Evolutionary conservation across 208 protist genomes (phyloP).

Genomic region (Trypanosomatidae sp.): DNA sequence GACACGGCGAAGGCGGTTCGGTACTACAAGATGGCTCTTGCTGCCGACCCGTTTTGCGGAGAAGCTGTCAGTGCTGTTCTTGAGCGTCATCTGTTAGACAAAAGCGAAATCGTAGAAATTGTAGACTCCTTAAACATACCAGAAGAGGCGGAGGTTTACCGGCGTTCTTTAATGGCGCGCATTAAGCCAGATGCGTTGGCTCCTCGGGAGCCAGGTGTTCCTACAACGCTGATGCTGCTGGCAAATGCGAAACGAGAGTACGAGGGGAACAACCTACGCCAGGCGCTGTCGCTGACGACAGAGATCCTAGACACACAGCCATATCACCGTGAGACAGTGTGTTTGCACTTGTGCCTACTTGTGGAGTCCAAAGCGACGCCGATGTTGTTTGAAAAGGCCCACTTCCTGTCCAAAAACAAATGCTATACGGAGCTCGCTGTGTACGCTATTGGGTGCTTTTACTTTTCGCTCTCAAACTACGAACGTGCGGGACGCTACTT

Average conservation of each 20-base stretch:
- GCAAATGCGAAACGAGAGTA: conserved; percentile 56
- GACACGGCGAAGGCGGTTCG: conserved; percentile 55
- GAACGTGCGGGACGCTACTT: conserved; percentile 90
- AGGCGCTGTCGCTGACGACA: conserved; percentile 54
- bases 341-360: conserved; percentile 72
- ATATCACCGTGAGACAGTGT: conserved; percentile 68
- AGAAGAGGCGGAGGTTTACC: conserved; percentile 38
- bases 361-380: conserved; percentile 83
- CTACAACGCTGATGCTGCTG: conserved; percentile 43
- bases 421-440: conserved; percentile 70
- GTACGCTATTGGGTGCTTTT: conserved; percentile 92
- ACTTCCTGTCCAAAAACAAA: conserved; percentile 76
- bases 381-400: conserved; percentile 80
- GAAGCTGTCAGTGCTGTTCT: conserved; percentile 70
- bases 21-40: conserved; percentile 64
- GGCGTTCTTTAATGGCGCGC: conserved; percentile 20
- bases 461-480: conserved; percentile 85
- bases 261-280: conserved; percentile 65
- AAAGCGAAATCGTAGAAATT: conserved; percentile 34
- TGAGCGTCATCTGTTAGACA: conserved; percentile 60
- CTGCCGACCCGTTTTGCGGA: conserved; percentile 66
- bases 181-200: conserved; percentile 22
- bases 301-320: conserved; percentile 58
- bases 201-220: conserved; percentile 28
- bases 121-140: conserved; percentile 65